Evolutionary conservation across 768 basidiomycete genomes (phyloP).

Genomic region (Coprinopsis sp.): DNA sequence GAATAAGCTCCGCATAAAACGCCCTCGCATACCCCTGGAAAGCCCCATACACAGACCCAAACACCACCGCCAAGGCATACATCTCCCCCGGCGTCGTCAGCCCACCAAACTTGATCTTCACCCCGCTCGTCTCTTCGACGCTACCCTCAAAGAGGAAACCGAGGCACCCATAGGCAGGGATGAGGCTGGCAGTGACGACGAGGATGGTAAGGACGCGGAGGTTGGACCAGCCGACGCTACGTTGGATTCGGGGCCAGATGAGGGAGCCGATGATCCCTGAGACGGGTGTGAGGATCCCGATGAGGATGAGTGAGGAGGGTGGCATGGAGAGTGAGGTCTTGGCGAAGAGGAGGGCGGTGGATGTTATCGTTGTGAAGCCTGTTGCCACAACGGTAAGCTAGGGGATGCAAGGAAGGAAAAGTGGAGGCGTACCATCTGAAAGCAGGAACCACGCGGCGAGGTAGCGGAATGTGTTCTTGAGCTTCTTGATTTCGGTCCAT

Average conservation of each 20-base stretch:
- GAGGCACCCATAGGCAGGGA: slow-evolving; percentile 80
- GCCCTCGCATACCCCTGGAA: slow-evolving; percentile 90
- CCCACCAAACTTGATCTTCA: slow-evolving; percentile 53
- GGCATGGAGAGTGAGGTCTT: slow-evolving; percentile 85
- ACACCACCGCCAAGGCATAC: slow-evolving; percentile 78
- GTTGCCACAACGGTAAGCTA: neutral
- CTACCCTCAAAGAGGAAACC: slow-evolving; percentile 63
- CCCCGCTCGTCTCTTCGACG: neutral
- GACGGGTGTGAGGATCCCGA: slow-evolving; percentile 73
- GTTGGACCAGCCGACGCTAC: slow-evolving; percentile 59
- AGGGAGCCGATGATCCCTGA: slow-evolving; percentile 83
- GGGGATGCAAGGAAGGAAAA: neutral
- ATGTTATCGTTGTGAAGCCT: slow-evolving; percentile 92
- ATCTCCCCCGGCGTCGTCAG: slow-evolving; percentile 80
- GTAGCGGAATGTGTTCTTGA: slow-evolving; percentile 84
- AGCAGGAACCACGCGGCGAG: slow-evolving; percentile 93
- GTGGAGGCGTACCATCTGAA: slow-evolving; percentile 64
- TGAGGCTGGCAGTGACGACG: slow-evolving; percentile 57
- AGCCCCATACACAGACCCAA: slow-evolving; percentile 81
- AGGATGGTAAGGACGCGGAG: slow-evolving; percentile 60
- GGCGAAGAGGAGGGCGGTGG: slow-evolving; percentile 87
- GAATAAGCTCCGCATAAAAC: slow-evolving; percentile 82
- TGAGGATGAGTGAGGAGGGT: slow-evolving; percentile 68
- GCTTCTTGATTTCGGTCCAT: slow-evolving; percentile 64
- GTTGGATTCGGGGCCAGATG: slow-evolving; percentile 73